A percentile compares a stretch with the other conserved stretches of the same genome.
These are phyloP conservation scores for Torulaspora globosa DNA, from an alignment of 1,139 yeast genomes.

Conservation along the genomic window DNA sequence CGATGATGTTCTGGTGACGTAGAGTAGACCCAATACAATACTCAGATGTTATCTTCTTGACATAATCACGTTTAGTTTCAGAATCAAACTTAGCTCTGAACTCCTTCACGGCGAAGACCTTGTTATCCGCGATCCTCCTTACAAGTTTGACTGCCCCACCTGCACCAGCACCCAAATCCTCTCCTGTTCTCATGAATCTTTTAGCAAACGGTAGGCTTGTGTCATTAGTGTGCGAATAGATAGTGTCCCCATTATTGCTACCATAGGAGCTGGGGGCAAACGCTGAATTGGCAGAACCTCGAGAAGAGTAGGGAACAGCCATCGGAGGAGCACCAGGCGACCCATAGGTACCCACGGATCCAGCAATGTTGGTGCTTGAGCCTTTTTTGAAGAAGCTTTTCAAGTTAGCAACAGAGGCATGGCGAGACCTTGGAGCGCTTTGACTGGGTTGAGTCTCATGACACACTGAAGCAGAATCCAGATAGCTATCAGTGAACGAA, in stretches of 20 bases:
- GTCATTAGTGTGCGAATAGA: constrained; percentile 34
- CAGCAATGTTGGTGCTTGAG: constrained; percentile 16
- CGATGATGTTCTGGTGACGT: constrained; percentile 85
- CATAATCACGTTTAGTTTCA: constrained; percentile 81
- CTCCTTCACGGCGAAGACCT: constrained; percentile 87
- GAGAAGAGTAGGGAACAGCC: constrained; percentile 21
- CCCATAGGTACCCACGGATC: constrained; percentile 13
- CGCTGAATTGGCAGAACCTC: constrained; percentile 18
- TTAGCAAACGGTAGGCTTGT: constrained; percentile 54
- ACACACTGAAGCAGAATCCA: constrained; percentile 31
- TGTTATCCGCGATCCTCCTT: constrained; percentile 61
- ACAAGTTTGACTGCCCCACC: constrained; percentile 88
- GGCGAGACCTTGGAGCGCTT: constrained; percentile 41
- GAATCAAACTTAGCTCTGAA: constrained; percentile 72
- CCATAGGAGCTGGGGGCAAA: constrained; percentile 20
- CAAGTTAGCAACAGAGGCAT: constrained; percentile 71
- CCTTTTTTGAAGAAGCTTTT: constrained; percentile 56
- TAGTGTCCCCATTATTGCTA: constrained; percentile 32
- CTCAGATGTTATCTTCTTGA: constrained; percentile 91
- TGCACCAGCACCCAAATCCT: constrained; percentile 91
- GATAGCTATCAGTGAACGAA: constrained; percentile 28
- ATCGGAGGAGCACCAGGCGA: constrained; percentile 27
- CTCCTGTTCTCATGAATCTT: constrained; percentile 78
- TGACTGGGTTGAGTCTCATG: constrained; percentile 29
- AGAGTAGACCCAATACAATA: constrained; percentile 91